Evolutionary conservation across 257 asterid species (phyloP).

Genomic region (Haberlea rhodopensis): DNA sequence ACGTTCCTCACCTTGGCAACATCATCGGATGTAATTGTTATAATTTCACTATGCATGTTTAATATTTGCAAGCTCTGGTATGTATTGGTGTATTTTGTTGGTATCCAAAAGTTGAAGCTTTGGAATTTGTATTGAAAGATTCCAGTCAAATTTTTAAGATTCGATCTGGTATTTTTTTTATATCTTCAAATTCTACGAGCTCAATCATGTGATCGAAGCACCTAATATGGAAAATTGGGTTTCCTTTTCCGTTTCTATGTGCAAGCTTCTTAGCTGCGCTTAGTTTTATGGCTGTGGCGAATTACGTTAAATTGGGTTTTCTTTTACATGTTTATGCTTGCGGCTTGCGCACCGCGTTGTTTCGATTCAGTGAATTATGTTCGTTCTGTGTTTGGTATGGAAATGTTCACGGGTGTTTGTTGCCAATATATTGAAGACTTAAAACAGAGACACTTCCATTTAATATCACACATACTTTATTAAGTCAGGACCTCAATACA

Average conservation of each 20-base stretch:
- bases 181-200: neutral
- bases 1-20: conserved; percentile 98
- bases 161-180: neutral
- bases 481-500: neutral
- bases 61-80: neutral
- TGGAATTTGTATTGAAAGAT: neutral
- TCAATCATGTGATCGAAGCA: neutral
- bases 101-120: neutral
- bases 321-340: conserved; percentile 18
- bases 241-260: neutral
- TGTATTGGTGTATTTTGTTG: neutral
- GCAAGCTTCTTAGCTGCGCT: neutral
- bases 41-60: neutral
- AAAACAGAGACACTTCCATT: neutral
- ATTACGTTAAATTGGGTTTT: neutral
- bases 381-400: neutral
- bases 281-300: too few species aligned
- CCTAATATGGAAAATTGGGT: neutral
- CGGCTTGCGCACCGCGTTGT: too few species aligned
- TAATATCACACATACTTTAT: neutral
- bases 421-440: neutral
- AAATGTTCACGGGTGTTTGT: neutral
- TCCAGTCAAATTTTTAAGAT: neutral
- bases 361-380: neutral
- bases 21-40: conserved; percentile 73